Evolutionary conservation across 2,329 filamentous ascomycete species (phyloP).

Genomic region (Alternaria rosae): DNA sequence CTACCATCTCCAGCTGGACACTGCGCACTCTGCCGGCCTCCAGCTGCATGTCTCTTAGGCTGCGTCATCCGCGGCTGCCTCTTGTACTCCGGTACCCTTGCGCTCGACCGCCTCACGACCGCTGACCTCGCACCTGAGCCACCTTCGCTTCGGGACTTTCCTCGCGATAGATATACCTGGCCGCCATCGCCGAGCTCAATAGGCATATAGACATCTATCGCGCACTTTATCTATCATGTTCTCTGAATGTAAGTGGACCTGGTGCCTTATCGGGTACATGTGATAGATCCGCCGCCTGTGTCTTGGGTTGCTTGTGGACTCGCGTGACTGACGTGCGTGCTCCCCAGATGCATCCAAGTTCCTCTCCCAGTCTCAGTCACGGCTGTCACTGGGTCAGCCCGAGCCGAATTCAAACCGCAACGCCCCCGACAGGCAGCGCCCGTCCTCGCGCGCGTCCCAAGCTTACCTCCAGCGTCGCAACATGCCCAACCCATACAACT

Average conservation of each 20-base stretch:
- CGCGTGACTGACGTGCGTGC: slow-evolving; percentile 54
- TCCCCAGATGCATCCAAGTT: slow-evolving; percentile 90
- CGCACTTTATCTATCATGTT: slow-evolving; percentile 65
- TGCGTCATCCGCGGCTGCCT: slow-evolving; percentile 44
- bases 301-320: slow-evolving; percentile 36
- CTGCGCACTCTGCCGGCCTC: slow-evolving; percentile 13
- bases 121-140: slow-evolving; percentile 36
- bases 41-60: slow-evolving; percentile 38
- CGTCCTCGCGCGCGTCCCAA: slow-evolving; percentile 57
- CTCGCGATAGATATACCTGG: slow-evolving; percentile 28
- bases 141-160: slow-evolving; percentile 29
- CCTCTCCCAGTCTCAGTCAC: slow-evolving; percentile 95
- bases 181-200: slow-evolving; percentile 24
- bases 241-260: slow-evolving; percentile 79
- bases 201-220: slow-evolving; percentile 24
- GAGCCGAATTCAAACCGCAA: slow-evolving; percentile 58
- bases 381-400: slow-evolving; percentile 73
- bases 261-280: slow-evolving; percentile 44
- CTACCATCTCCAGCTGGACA: neutral
- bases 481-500: slow-evolving; percentile 79
- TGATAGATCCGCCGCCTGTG: slow-evolving; percentile 38
- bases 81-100: slow-evolving; percentile 26
- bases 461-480: slow-evolving; percentile 59
- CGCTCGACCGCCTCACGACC: slow-evolving; percentile 38
- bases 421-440: slow-evolving; percentile 55